These are phyloP conservation scores for Stemphylium vesicarium DNA, from an alignment of 2,329 filamentous ascomycete genomes.

Conservation along the genomic window DNA sequence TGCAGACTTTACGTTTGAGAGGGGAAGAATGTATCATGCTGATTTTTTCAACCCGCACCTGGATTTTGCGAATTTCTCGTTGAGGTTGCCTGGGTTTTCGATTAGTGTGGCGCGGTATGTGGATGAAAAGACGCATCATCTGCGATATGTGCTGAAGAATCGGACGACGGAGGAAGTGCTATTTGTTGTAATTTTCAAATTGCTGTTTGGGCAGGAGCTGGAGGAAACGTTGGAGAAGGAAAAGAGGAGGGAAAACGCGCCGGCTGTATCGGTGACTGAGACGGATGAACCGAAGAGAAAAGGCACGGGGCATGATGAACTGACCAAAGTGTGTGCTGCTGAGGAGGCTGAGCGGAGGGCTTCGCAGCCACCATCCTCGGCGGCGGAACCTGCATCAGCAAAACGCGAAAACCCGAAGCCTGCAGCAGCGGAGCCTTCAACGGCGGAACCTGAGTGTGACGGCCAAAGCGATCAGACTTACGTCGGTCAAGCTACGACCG, in stretches of 20 bases:
- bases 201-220: conserved; percentile 54
- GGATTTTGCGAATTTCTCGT: conserved; percentile 55
- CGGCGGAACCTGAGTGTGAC: conserved; percentile 2
- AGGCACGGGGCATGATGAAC: conserved; percentile 2
- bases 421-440: neutral
- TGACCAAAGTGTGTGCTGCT: neutral
- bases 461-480: conserved; percentile 12
- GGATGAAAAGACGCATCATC: conserved; percentile 55
- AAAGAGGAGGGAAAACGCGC: conserved; percentile 1
- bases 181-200: conserved; percentile 54
- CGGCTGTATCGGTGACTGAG: neutral
- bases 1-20: conserved; percentile 51
- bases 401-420: neutral
- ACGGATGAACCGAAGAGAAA: neutral
- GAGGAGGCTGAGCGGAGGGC: conserved; percentile 3
- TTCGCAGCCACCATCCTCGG: neutral
- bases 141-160: conserved; percentile 56
- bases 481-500: conserved; percentile 17
- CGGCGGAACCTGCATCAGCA: neutral
- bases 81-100: conserved; percentile 55
- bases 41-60: conserved; percentile 59
- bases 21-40: conserved; percentile 52
- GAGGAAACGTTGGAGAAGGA: conserved; percentile 39
- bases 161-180: conserved; percentile 49
- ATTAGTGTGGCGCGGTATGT: conserved; percentile 55